A percentile compares a stretch with the other conserved stretches of the same genome.
These are phyloP conservation scores for Tetrahymena thermophila DNA, from an alignment of 73 alveolate genomes.

Conservation along the genomic window DNA sequence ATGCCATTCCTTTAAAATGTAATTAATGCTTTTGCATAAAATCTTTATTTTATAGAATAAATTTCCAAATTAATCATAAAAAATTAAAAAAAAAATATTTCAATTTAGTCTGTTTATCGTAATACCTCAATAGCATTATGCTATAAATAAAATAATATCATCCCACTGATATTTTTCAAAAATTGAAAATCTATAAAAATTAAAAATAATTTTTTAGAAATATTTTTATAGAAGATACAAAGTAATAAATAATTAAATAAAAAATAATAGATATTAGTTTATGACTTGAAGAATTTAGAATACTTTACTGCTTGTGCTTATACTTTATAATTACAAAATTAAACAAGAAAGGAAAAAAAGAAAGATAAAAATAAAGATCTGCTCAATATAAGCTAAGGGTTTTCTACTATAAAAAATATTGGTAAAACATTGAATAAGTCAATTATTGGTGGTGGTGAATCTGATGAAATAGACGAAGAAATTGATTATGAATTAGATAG, in stretches of 20 bases:
- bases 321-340: background rate
- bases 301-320: background rate
- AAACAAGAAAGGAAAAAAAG: background rate
- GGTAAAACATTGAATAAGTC: conserved; percentile 9
- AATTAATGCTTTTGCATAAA: background rate
- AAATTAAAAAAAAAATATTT: too few relatives aligned
- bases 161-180: too few relatives aligned
- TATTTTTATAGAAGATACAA: background rate
- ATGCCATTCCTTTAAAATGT: background rate
- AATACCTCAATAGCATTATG: too few relatives aligned
- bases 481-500: conserved; percentile 8
- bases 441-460: background rate
- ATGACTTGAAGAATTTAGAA: background rate
- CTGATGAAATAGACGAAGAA: conserved; percentile 2
- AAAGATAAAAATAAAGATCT: conserved; percentile 12
- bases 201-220: too few relatives aligned
- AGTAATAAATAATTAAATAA: background rate
- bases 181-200: too few relatives aligned
- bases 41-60: too few relatives aligned
- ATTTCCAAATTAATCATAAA: too few relatives aligned
- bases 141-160: too few relatives aligned
- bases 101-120: too few relatives aligned
- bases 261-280: background rate
- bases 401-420: background rate
- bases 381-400: conserved; percentile 1